Percentiles rank a stretch among this genome's conserved stretches.
phyloP scores from a whole-genome alignment of 2,329 filamentous ascomycete genomes.

The Talaromyces sp. region DNA sequence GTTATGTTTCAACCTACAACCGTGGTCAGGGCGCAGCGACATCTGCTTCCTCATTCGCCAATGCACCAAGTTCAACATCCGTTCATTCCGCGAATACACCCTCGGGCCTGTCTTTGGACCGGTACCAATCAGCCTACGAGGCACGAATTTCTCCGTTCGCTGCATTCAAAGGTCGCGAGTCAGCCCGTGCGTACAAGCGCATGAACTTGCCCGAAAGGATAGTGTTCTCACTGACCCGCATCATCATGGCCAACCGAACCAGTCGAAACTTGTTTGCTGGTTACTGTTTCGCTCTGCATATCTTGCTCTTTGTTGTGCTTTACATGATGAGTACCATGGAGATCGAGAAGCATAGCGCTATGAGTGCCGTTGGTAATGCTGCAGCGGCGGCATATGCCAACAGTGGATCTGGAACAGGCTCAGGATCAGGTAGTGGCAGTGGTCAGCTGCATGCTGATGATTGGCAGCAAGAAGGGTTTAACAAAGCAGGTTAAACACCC shows the following conservation, averaged over 20 bases:
- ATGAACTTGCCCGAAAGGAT: constrained; percentile 91
- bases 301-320: constrained; percentile 82
- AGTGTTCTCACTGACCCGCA: constrained; percentile 86
- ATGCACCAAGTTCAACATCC: constrained; percentile 75
- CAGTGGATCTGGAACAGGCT: not conserved
- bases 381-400: constrained; percentile 40
- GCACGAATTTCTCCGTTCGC: constrained; percentile 94
- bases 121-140: constrained; percentile 91
- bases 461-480: constrained; percentile 67
- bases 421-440: constrained; percentile 14
- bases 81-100: constrained; percentile 61
- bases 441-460: constrained; percentile 51
- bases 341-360: constrained; percentile 64
- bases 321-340: constrained; percentile 78
- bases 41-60: constrained; percentile 62
- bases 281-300: constrained; percentile 86
- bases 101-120: constrained; percentile 72
- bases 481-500: constrained; percentile 2
- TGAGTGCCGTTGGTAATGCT: constrained; percentile 51
- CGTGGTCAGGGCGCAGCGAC: constrained; percentile 65
- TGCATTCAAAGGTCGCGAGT: constrained; percentile 91
- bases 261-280: constrained; percentile 92
- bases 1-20: constrained; percentile 93
- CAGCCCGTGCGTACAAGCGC: constrained; percentile 82
- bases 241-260: constrained; percentile 85